phyloP scores from a whole-genome alignment of 2,329 filamentous ascomycete species.

The Phialophora chinensis region DNA sequence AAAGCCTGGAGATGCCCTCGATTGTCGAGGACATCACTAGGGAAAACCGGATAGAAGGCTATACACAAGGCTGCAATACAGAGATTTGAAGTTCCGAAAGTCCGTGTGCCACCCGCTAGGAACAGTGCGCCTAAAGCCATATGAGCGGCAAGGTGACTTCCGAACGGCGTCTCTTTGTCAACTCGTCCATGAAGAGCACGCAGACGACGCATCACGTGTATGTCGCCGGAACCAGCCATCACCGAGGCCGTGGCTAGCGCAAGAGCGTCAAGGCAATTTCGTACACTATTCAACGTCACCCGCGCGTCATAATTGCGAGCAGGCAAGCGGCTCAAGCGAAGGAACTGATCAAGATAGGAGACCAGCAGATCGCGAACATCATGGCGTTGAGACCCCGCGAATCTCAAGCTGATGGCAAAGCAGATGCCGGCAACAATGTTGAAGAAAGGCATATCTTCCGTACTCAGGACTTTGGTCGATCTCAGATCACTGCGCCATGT shows the following conservation, averaged over 20 bases:
- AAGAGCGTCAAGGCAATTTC: conserved; percentile 89
- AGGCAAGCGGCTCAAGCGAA: conserved; percentile 72
- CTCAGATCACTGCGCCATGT: conserved; percentile 66
- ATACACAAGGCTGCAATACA: conserved; percentile 85
- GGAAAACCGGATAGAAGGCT: conserved; percentile 93
- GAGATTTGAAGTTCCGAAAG: conserved; percentile 85
- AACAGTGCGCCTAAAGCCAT: conserved; percentile 91
- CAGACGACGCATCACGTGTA: conserved; percentile 81
- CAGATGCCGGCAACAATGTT: conserved; percentile 90
- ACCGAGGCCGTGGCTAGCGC: conserved; percentile 83
- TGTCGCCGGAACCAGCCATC: conserved; percentile 94
- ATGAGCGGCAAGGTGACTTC: conserved; percentile 90
- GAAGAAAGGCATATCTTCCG: conserved; percentile 87
- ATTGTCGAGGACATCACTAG: conserved; percentile 87
- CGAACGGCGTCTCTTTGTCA: conserved; percentile 83
- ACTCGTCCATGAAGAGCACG: conserved; percentile 86
- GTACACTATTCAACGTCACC: conserved; percentile 78
- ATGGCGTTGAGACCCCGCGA: conserved; percentile 72
- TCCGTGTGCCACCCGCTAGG: conserved; percentile 88
- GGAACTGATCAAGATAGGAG: conserved; percentile 84
- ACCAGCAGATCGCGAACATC: conserved; percentile 81
- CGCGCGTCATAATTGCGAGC: conserved; percentile 78
- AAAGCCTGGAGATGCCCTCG: conserved; percentile 94
- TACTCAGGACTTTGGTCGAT: conserved; percentile 68
- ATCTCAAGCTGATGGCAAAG: conserved; percentile 71